Evolutionary conservation across 1,139 yeast species (phyloP), one percentile per base, ranked within the genome.

Genomic region (Meyerozyma elateridarum): DNA sequence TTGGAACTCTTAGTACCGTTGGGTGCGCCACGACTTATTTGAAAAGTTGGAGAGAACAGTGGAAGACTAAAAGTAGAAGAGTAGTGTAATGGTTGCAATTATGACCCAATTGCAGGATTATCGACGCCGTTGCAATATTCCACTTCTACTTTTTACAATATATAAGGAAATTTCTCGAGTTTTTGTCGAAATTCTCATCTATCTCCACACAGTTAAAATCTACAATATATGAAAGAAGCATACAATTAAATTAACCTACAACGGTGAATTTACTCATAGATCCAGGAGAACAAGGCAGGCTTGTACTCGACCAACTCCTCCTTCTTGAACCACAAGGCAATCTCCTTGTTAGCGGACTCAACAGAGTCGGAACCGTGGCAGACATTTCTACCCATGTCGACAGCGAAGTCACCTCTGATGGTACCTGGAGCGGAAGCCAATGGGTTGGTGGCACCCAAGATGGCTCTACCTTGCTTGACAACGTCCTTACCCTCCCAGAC

Each of bases 401-500:
- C 65, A 57, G 91, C 94, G 49, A 69, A 84, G 73, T 91, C 97
- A 65, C 96, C 97, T 77, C 99, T 88, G 79, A 93, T 91, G 72
- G 99, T 91, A 68, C 98, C 99, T 68, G 97, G 97, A 51, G 94
- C 91, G 54, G 96, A 85, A 56, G 76, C 79, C 64, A 84, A 78
- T 63, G 99, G 99, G 85, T 93, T 89, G 72, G 98, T 93, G 53
- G 98, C 97, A 72, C 99, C 99, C 59, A 93, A 80, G 63, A 93
- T 81, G 58, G 76, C 82, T 76, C 99, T 85, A 65, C 98, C 98
- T 69, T 85, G 95, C 76, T 88, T 88, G 68, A 93, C 98, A 64
- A 81, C 98, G 61, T 91, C 96, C 78, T 89, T 91, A 71, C 99
- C 99, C 73, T 93, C 97, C 98, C 98, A 93, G 55, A 89, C 97